Evolutionary conservation across 345 rosid genomes (phyloP), one percentile per base, ranked within the genome.

Genomic region (Melaleuca alternifolia): DNA sequence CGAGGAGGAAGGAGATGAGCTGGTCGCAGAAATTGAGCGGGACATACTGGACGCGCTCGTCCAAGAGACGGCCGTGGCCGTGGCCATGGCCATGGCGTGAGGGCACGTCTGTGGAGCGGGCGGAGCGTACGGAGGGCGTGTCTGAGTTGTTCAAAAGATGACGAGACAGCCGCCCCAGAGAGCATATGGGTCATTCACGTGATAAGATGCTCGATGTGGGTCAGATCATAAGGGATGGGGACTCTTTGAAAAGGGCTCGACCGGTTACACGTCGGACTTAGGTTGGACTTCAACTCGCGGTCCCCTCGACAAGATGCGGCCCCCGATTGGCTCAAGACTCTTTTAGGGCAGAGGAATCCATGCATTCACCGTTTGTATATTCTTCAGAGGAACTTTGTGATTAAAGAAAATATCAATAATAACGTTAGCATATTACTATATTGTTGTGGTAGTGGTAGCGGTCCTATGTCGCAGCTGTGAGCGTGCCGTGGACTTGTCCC

Each of bases 21-120:
- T 88, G 76, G 89, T 37, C 18, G 65, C 50, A 20, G 86, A 88
- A 77, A 76, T 88, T 21, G 89, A 86, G 57, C 50, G 71, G 87
- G 51, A 53, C 83, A 83, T 88, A 30, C 53, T 86, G 89, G 65
- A 88, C 85, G 84, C 81, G 57, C 87, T 88, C 56, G 46, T 88
- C 51, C 87, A 54, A 16, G 89, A 88, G 82, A 85, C 76, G 10
- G 54, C 76, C 41, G 56, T 44, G 81, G 84, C 44, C 41, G 28
- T 62, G 44, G 79, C 26, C 77, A 30, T 14, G 76, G 76, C 76
- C 79, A 8, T 37, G 48, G 81, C 48, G 37, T 37, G 81, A 71
- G 48, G 48, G 37, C 81, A 2, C 20, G 81, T 41, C 33, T 33
- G 48, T 11, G 79, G 81, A 71, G 48, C 48, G 81, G 18, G 26